phyloP scores from a whole-genome alignment of 2,329 filamentous ascomycete species.

The Hypoxylon sp. region DNA sequence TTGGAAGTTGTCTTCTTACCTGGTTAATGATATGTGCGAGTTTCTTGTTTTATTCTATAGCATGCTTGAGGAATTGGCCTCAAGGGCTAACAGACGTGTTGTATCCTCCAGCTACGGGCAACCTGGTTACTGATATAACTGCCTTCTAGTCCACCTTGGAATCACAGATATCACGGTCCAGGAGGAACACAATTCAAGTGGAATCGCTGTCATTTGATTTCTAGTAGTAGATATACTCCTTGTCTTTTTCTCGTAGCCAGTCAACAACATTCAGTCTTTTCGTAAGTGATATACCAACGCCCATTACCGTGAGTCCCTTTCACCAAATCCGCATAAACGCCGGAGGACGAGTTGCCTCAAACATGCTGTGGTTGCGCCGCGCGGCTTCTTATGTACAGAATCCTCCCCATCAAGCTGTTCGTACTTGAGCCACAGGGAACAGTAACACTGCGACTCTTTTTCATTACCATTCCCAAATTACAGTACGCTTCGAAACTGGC shows the following conservation, averaged over 20 bases:
- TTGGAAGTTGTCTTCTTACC: too few species aligned
- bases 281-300: conserved; percentile 33
- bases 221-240: conserved; percentile 5
- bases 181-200: background rate
- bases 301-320: conserved; percentile 21
- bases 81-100: too few species aligned
- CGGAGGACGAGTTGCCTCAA: conserved; percentile 41
- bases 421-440: conserved; percentile 1
- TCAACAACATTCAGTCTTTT: conserved; percentile 43
- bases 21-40: too few species aligned
- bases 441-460: background rate
- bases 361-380: conserved; percentile 30
- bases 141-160: too few species aligned
- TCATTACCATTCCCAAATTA: conserved; percentile 28
- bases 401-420: background rate
- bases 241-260: conserved; percentile 18
- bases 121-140: too few species aligned
- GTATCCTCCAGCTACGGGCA: too few species aligned
- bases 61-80: too few species aligned
- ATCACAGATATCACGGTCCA: background rate
- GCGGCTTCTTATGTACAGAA: conserved; percentile 36
- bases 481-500: background rate
- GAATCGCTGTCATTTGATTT: conserved; percentile 21
- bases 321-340: conserved; percentile 34
- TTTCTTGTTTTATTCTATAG: too few species aligned